Evolutionary conservation across 1,284 basidiomycete genomes (phyloP).

Genomic region (Meripilus lineatus): DNA sequence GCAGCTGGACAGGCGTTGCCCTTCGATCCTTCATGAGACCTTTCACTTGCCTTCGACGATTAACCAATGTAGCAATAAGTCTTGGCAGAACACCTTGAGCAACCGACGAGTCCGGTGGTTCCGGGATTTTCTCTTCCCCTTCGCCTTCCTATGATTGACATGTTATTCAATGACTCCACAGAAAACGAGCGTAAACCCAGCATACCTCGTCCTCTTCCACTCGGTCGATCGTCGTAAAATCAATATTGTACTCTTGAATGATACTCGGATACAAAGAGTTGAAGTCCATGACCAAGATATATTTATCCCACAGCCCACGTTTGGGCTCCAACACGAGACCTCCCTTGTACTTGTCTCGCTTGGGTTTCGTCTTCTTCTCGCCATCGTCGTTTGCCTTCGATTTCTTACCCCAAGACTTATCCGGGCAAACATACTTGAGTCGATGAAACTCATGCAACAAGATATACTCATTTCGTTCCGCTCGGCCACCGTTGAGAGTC

Average conservation of each 20-base stretch:
- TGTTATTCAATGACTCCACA: slow-evolving; percentile 9
- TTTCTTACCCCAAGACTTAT: slow-evolving; percentile 87
- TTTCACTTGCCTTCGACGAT: slow-evolving; percentile 88
- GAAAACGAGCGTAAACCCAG: background rate
- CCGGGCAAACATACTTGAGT: slow-evolving; percentile 94
- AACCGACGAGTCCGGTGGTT: slow-evolving; percentile 73
- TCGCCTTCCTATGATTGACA: no score
- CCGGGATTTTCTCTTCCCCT: slow-evolving; percentile 84
- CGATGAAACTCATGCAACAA: slow-evolving; percentile 96
- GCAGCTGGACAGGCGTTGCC: slow-evolving; percentile 69
- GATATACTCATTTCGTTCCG: slow-evolving; percentile 99
- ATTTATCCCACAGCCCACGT: slow-evolving; percentile 95
- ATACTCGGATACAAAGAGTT: slow-evolving; percentile 99
- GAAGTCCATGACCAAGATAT: slow-evolving; percentile 99
- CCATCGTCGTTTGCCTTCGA: slow-evolving; percentile 52
- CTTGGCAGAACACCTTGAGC: slow-evolving; percentile 89
- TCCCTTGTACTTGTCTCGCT: slow-evolving; percentile 97
- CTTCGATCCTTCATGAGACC: slow-evolving; percentile 91
- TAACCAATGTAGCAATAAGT: slow-evolving; percentile 93
- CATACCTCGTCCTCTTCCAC: slow-evolving; percentile 60
- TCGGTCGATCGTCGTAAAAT: slow-evolving; percentile 94
- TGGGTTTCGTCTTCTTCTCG: slow-evolving; percentile 57
- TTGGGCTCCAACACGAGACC: slow-evolving; percentile 98
- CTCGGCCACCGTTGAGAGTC: slow-evolving; percentile 92
- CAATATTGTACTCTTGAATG: slow-evolving; percentile 99